Evolutionary conservation across 805 yeast species (phyloP).

Genomic region (Lipomyces yamanashiensis): DNA sequence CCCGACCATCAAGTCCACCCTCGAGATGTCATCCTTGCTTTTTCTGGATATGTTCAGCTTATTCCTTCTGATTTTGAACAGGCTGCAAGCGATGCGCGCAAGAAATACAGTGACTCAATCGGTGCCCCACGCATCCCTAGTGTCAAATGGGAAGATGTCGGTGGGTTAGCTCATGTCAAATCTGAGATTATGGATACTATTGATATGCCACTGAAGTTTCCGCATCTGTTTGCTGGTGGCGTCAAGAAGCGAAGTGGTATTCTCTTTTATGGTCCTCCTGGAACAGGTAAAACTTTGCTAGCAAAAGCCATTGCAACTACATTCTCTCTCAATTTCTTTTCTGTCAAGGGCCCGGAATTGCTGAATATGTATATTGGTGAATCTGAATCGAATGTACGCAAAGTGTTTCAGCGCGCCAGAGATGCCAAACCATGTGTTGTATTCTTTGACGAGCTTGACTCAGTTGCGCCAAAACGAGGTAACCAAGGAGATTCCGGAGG

Average conservation of each 20-base stretch:
- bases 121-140: conserved; percentile 97
- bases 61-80: conserved; percentile 65
- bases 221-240: conserved; percentile 85
- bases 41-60: conserved; percentile 60
- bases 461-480: conserved; percentile 98
- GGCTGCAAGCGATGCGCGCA: conserved; percentile 80
- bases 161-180: conserved; percentile 89
- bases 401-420: conserved; percentile 90
- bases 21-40: conserved; percentile 50
- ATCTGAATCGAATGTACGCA: conserved; percentile 94
- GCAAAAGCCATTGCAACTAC: conserved; percentile 98
- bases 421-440: conserved; percentile 98
- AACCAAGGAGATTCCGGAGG: conserved; percentile 99
- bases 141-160: conserved; percentile 96
- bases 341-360: conserved; percentile 96
- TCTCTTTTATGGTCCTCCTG: conserved; percentile 96
- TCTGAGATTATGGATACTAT: conserved; percentile 93
- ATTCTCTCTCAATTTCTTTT: conserved; percentile 89
- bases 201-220: conserved; percentile 92
- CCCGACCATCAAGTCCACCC: conserved; percentile 20
- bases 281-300: conserved; percentile 93
- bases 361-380: conserved; percentile 98
- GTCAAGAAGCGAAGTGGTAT: conserved; percentile 96
- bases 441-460: conserved; percentile 95
- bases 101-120: conserved; percentile 87